Conservation (phyloP, 2,329 filamentous ascomycete genomes). For the Penicillium sp. region DNA sequence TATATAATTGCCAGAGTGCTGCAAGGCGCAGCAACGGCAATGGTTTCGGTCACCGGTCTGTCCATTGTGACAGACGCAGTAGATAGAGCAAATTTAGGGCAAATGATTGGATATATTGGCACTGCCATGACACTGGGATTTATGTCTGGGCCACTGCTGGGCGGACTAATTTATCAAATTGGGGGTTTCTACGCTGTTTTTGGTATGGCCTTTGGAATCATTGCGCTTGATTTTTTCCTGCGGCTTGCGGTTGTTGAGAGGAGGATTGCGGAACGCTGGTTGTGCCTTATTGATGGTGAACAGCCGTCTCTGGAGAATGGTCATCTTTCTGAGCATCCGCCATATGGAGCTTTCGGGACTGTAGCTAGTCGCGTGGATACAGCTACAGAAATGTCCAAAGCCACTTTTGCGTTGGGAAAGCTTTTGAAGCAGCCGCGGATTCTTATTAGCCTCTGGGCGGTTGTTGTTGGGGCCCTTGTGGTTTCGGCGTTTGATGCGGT, state of each 20-base stretch:
- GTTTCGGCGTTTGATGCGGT: slow-evolving; percentile 52
- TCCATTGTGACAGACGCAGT: slow-evolving; percentile 60
- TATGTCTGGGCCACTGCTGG: slow-evolving; percentile 56
- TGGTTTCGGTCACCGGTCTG: slow-evolving; percentile 61
- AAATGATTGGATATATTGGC: slow-evolving; percentile 56
- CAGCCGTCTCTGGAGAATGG: slow-evolving; percentile 5
- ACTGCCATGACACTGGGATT: slow-evolving; percentile 58
- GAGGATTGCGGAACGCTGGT: slow-evolving; percentile 48
- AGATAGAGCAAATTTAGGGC: slow-evolving; percentile 55
- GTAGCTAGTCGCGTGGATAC: slow-evolving; percentile 24
- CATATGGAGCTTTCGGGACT: slow-evolving; percentile 3
- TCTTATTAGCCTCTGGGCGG: slow-evolving; percentile 55
- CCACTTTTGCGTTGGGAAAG: slow-evolving; percentile 8
- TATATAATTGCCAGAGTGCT: slow-evolving; percentile 54
- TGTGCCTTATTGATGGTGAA: background rate
- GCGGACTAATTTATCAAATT: slow-evolving; percentile 59
- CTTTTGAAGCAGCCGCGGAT: slow-evolving; percentile 48
- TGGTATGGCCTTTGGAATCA: slow-evolving; percentile 52
- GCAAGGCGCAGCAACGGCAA: slow-evolving; percentile 56
- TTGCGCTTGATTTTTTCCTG: slow-evolving; percentile 60
- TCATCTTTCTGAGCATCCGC: slow-evolving; percentile 10
- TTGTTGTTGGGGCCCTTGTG: slow-evolving; percentile 49
- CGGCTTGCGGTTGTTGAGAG: slow-evolving; percentile 61
- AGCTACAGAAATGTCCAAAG: background rate
- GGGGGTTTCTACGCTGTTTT: slow-evolving; percentile 59